Evolutionary conservation across 2,329 filamentous ascomycete species (phyloP).

Genomic region (Nothophoma quercina): DNA sequence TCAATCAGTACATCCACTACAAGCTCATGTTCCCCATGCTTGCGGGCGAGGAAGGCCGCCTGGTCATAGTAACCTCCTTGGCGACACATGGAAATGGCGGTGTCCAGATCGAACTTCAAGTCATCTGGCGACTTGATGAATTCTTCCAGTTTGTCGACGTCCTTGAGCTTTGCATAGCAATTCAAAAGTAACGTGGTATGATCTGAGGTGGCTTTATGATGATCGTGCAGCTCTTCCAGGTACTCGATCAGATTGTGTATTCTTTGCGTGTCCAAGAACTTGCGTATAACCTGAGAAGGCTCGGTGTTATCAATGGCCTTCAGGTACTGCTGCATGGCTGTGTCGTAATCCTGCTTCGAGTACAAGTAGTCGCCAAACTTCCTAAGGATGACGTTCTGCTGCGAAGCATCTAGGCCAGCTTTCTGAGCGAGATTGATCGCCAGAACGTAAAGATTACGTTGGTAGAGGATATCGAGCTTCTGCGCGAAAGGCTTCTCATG

Average conservation of each 20-base stretch:
- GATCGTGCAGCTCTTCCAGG: conserved; percentile 93
- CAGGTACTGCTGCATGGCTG: conserved; percentile 98
- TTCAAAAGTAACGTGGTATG: conserved; percentile 95
- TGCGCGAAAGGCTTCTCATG: conserved; percentile 91
- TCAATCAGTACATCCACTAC: conserved; percentile 97
- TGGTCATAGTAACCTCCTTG: conserved; percentile 98
- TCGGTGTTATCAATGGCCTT: conserved; percentile 96
- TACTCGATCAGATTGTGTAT: conserved; percentile 98
- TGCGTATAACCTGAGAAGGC: conserved; percentile 93
- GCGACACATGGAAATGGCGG: conserved; percentile 95
- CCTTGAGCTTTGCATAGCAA: conserved; percentile 97
- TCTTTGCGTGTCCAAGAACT: conserved; percentile 95
- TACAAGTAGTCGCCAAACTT: conserved; percentile 95
- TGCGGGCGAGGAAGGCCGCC: conserved; percentile 91
- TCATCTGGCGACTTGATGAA: conserved; percentile 97
- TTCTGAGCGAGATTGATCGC: conserved; percentile 95
- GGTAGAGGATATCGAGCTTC: conserved; percentile 90
- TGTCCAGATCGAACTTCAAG: conserved; percentile 95
- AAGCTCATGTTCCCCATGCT: conserved; percentile 91
- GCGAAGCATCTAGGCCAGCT: conserved; percentile 76
- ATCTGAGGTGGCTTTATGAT: conserved; percentile 90
- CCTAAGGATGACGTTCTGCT: conserved; percentile 91
- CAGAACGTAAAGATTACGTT: conserved; percentile 88
- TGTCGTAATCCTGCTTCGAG: conserved; percentile 94
- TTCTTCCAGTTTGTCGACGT: conserved; percentile 92